These are phyloP conservation scores for Knufia petricola DNA, from an alignment of 2,329 filamentous ascomycete species.

Conservation along the genomic window DNA sequence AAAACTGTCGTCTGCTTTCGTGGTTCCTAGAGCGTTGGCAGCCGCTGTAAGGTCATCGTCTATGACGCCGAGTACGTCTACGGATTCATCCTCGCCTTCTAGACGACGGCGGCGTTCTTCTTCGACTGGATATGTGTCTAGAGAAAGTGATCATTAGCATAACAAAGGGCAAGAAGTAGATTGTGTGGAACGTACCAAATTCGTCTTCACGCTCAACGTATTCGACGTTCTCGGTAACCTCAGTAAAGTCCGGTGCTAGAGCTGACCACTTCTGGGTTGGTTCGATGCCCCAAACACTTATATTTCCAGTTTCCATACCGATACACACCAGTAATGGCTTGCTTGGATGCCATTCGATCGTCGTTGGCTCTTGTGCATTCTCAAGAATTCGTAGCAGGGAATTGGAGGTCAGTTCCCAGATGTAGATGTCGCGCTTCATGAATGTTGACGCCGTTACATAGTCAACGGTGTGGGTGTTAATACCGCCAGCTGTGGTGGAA, in stretches of 20 bases:
- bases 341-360: conserved; percentile 91
- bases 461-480: conserved; percentile 44
- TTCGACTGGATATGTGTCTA: not conserved
- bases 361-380: conserved; percentile 89
- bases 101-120: conserved; percentile 38
- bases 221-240: conserved; percentile 96
- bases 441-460: conserved; percentile 94
- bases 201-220: conserved; percentile 94
- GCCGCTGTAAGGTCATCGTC: conserved; percentile 59
- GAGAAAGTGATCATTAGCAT: not conserved
- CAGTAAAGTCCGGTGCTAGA: conserved; percentile 88
- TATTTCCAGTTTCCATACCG: conserved; percentile 80
- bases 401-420: conserved; percentile 69
- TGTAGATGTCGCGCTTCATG: conserved; percentile 83
- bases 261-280: conserved; percentile 96
- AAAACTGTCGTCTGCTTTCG: conserved; percentile 54
- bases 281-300: conserved; percentile 93
- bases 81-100: conserved; percentile 64
- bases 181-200: conserved; percentile 61
- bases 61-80: conserved; percentile 76
- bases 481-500: conserved; percentile 12
- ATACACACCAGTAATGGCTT: conserved; percentile 81
- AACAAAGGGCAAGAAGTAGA: too few relatives aligned
- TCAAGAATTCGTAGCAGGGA: conserved; percentile 95
- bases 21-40: conserved; percentile 19